Percentiles rank a stretch among this genome's conserved stretches.
These are phyloP conservation scores for Crithidia expoeki DNA, from an alignment of 208 protist species.

Conservation along the genomic window DNA sequence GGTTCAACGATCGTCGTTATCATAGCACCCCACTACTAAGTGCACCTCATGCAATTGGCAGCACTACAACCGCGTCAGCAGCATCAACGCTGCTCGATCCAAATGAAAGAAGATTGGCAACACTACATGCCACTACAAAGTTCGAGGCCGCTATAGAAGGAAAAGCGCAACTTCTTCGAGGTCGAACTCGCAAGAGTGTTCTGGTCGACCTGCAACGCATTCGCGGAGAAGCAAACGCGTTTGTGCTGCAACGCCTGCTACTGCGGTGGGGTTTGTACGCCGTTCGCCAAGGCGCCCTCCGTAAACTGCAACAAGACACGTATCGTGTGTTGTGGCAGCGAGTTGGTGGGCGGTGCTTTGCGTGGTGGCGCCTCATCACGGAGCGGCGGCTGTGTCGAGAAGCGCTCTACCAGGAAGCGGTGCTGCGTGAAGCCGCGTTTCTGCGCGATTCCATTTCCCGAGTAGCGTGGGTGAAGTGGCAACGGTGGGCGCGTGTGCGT, in stretches of 20 bases:
- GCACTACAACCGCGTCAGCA: neutral
- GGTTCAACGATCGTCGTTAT: too few species aligned
- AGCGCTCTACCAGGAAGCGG: conserved; percentile 20
- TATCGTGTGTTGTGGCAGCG: conserved; percentile 16
- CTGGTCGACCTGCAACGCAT: conserved; percentile 26
- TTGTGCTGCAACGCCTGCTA: conserved; percentile 11
- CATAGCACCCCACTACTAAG: neutral
- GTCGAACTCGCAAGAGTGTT: neutral
- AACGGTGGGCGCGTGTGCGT: conserved; percentile 12
- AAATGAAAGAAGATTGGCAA: too few species aligned
- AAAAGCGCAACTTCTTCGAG: neutral
- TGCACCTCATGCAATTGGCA: too few species aligned
- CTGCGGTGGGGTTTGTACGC: conserved; percentile 27
- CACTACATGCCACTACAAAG: neutral
- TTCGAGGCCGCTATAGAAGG: neutral
- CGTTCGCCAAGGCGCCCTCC: conserved; percentile 18
- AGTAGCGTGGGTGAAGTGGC: conserved; percentile 20
- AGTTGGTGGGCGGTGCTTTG: conserved; percentile 26
- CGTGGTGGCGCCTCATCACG: conserved; percentile 33
- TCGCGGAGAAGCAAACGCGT: conserved; percentile 13
- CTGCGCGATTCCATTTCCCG: conserved; percentile 19
- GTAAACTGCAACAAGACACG: conserved; percentile 14
- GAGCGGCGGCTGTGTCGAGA: conserved; percentile 31
- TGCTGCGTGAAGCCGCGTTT: conserved; percentile 2
- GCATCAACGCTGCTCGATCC: neutral